Conservation (phyloP, 2,329 filamentous ascomycete species). For the Beauveria varroae region DNA sequence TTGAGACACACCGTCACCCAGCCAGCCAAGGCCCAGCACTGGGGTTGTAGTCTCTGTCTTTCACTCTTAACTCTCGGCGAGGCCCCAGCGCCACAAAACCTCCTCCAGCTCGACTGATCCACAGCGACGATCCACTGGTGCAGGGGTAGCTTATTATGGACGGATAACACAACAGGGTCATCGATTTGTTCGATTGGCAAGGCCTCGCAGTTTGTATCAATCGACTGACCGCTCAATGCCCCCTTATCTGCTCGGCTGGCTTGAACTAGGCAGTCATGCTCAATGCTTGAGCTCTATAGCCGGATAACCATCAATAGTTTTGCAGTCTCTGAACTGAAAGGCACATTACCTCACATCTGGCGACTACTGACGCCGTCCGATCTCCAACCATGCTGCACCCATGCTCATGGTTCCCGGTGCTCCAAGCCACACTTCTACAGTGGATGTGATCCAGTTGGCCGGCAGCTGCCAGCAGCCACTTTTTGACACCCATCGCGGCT, state of each 20-base stretch:
- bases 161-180: background rate
- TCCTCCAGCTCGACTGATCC: background rate
- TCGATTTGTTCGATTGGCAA: background rate
- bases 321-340: background rate
- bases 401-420: background rate
- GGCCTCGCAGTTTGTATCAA: background rate
- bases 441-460: background rate
- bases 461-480: background rate
- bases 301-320: background rate
- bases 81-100: background rate
- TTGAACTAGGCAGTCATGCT: background rate
- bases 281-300: background rate
- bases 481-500: background rate
- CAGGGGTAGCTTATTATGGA: background rate
- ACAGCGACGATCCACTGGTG: background rate
- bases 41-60: background rate
- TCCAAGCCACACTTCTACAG: background rate
- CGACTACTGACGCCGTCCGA: background rate
- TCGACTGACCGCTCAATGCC: background rate
- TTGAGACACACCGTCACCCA: no score
- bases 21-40: no score
- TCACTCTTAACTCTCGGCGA: background rate
- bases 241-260: background rate
- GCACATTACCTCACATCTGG: background rate
- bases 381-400: background rate